These are phyloP conservation scores for Bonnemaisonia californica DNA, from an alignment of 31 red algal species.

Conservation along the genomic window DNA sequence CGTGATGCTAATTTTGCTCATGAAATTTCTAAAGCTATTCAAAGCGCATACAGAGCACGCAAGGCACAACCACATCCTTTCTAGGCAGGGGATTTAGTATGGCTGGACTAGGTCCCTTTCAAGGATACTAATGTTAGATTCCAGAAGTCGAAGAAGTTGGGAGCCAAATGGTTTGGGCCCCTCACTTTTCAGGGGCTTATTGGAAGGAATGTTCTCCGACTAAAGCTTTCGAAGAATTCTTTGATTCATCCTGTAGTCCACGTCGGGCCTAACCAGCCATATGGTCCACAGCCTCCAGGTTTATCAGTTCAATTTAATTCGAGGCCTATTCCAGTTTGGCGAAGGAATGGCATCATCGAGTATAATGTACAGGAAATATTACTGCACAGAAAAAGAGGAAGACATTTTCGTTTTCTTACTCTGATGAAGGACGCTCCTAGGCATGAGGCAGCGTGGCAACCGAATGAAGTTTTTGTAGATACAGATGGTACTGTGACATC, in stretches of 20 bases:
- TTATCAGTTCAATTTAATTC: neutral
- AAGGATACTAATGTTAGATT: too few species aligned
- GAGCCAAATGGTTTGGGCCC: conserved; percentile 11
- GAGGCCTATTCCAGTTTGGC: neutral
- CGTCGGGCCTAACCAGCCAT: neutral
- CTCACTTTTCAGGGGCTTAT: neutral
- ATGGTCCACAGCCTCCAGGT: neutral
- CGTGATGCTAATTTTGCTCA: too few species aligned
- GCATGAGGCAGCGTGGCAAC: conserved; percentile 17
- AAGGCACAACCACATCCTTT: too few species aligned
- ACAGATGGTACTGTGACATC: conserved; percentile 8
- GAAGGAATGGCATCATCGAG: neutral
- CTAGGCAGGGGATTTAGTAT: too few species aligned
- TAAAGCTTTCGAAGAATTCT: neutral
- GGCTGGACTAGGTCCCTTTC: too few species aligned
- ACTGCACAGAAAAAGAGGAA: neutral
- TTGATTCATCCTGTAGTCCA: conserved; percentile 16
- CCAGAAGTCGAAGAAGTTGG: too few species aligned
- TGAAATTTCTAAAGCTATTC: too few species aligned
- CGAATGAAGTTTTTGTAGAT: conserved; percentile 10
- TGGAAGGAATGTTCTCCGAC: conserved; percentile 16
- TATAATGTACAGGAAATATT: neutral
- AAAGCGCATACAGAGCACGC: too few species aligned
- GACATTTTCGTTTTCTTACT: conserved; percentile 15
- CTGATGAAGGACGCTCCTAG: conserved; percentile 5